These are phyloP conservation scores for Metschnikowia henanensis DNA, from an alignment of 805 yeast genomes.

Conservation along the genomic window DNA sequence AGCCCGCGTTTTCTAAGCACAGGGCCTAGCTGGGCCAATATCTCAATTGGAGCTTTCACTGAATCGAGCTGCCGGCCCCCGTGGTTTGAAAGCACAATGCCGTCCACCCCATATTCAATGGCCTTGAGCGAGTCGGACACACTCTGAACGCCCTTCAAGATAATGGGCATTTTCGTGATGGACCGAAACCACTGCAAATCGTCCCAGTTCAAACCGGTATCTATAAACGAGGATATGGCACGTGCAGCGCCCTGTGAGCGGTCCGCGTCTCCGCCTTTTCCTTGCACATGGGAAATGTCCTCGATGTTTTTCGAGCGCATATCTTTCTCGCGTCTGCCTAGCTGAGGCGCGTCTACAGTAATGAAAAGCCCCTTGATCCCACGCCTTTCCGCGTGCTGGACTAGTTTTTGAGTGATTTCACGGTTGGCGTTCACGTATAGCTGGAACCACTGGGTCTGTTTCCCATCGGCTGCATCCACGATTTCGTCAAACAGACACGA, in stretches of 20 bases:
- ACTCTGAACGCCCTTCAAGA: conserved; percentile 69
- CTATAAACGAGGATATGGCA: conserved; percentile 78
- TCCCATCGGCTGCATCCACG: conserved; percentile 30
- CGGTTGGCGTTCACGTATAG: conserved; percentile 46
- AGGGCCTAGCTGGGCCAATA: conserved; percentile 54
- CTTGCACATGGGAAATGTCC: conserved; percentile 26
- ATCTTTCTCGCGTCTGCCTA: conserved; percentile 85
- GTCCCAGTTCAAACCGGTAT: conserved; percentile 38
- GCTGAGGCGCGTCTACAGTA: conserved; percentile 55
- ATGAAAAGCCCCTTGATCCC: conserved; percentile 50
- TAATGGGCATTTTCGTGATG: conserved; percentile 44
- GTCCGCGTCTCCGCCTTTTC: conserved; percentile 53
- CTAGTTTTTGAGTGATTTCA: conserved; percentile 25
- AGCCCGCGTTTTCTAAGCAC: conserved; percentile 41
- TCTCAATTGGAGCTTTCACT: conserved; percentile 60
- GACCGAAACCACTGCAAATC: conserved; percentile 41
- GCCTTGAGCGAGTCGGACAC: conserved; percentile 66
- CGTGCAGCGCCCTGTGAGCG: conserved; percentile 77
- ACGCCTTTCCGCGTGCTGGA: conserved; percentile 39
- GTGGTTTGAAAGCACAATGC: conserved; percentile 69
- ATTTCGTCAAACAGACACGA: conserved; percentile 44
- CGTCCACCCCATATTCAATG: conserved; percentile 56
- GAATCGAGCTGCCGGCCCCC: conserved; percentile 74
- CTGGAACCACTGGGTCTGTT: conserved; percentile 48
- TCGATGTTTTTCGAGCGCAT: conserved; percentile 52